phyloP scores from a whole-genome alignment of 2,329 filamentous ascomycete species.

The Arthroderma sp. region DNA sequence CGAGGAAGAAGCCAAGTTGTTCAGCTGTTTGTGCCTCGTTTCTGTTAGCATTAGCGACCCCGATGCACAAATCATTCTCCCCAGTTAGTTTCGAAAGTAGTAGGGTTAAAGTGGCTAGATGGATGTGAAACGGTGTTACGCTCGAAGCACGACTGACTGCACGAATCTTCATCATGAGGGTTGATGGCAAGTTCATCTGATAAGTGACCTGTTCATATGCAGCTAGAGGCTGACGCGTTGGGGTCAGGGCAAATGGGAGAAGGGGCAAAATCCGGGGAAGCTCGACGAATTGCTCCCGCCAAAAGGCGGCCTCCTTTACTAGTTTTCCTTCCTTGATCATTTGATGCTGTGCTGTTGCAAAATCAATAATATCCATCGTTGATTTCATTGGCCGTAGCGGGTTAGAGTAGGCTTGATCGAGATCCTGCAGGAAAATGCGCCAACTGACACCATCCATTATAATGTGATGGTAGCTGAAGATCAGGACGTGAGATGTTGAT shows the following conservation, averaged over 20 bases:
- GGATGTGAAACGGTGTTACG: conserved; percentile 35
- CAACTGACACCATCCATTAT: conserved; percentile 37
- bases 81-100: conserved; percentile 25
- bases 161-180: background rate
- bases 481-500: conserved; percentile 24
- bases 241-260: background rate
- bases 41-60: conserved; percentile 35
- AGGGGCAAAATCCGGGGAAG: background rate
- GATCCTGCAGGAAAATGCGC: conserved; percentile 31
- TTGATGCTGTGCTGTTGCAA: background rate
- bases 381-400: conserved; percentile 11
- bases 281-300: background rate
- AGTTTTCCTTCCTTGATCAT: background rate
- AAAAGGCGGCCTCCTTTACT: background rate
- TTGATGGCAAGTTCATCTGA: background rate
- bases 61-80: conserved; percentile 33
- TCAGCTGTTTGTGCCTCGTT: conserved; percentile 18
- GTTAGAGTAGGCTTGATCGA: conserved; percentile 31
- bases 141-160: background rate
- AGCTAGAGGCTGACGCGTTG: background rate
- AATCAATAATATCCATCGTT: conserved; percentile 10
- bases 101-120: conserved; percentile 30
- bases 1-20: conserved; percentile 37
- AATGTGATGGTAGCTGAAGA: conserved; percentile 39
- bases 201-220: background rate